Evolutionary conservation across 2,329 filamentous ascomycete genomes (phyloP).

Genomic region (Scedosporium apiospermum): DNA sequence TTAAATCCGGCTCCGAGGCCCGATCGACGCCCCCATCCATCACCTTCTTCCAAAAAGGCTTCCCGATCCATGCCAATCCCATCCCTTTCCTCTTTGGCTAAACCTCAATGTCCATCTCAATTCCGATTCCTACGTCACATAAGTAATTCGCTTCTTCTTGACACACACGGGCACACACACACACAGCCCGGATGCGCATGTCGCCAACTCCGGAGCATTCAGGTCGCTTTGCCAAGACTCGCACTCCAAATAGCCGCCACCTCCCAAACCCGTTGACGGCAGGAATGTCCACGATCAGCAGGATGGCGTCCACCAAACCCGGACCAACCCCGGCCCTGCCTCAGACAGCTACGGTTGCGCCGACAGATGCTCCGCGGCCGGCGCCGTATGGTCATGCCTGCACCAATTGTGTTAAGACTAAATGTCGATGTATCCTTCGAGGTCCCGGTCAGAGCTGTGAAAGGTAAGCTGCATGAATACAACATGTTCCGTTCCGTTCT

Average conservation of each 20-base stretch:
- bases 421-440: slow-evolving; percentile 4
- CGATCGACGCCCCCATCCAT: background rate
- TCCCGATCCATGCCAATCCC: background rate
- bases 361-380: background rate
- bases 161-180: background rate
- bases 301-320: background rate
- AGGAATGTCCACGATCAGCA: background rate
- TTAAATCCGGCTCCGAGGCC: background rate
- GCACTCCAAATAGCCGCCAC: background rate
- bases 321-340: background rate
- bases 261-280: background rate
- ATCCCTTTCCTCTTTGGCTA: background rate
- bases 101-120: background rate
- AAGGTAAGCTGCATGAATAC: background rate
- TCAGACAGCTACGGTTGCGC: background rate
- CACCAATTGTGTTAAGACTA: slow-evolving; percentile 2
- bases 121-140: background rate
- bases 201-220: background rate
- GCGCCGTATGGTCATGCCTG: slow-evolving; percentile 5
- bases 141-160: background rate
- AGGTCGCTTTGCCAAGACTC: background rate
- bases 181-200: background rate
- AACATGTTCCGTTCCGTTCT: background rate
- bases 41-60: background rate
- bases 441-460: background rate